Conservation (phyloP, 768 basidiomycete species). For the Dentipellis sp. region DNA sequence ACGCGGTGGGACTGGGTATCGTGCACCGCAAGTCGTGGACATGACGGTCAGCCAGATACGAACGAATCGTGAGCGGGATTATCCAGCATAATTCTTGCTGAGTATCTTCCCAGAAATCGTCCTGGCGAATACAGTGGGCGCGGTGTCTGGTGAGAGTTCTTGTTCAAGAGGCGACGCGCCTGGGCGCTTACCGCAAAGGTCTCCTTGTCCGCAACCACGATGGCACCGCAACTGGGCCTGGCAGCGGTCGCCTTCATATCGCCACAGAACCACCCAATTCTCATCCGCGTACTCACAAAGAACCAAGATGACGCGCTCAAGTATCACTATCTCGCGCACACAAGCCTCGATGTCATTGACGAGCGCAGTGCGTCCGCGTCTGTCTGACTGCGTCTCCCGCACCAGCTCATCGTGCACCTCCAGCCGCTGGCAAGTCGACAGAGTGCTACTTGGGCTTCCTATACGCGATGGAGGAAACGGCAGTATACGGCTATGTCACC, state of each 20-base stretch:
- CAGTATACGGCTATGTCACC: constrained; percentile 87
- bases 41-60: too few relatives aligned
- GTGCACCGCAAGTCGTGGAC: too few relatives aligned
- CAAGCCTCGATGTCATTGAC: constrained; percentile 83
- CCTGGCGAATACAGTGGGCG: too few relatives aligned
- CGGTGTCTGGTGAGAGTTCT: too few relatives aligned
- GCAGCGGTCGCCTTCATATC: constrained; percentile 85
- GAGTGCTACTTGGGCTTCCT: constrained; percentile 83
- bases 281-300: constrained; percentile 64
- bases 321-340: constrained; percentile 89
- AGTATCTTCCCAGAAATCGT: too few relatives aligned
- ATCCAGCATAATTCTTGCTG: too few relatives aligned
- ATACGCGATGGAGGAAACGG: constrained; percentile 88
- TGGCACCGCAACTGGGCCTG: constrained; percentile 62
- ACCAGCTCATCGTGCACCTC: neutral
- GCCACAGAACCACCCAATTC: constrained; percentile 71
- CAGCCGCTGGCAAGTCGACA: constrained; percentile 40
- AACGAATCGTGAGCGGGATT: too few relatives aligned
- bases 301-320: constrained; percentile 56
- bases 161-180: too few relatives aligned
- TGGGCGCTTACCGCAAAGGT: too few relatives aligned
- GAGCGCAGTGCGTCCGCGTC: constrained; percentile 60
- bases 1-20: too few relatives aligned
- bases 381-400: neutral
- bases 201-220: constrained; percentile 17